Evolutionary conservation across 2,329 filamentous ascomycete species (phyloP).

Genomic region (Achaetomium macrosporum): DNA sequence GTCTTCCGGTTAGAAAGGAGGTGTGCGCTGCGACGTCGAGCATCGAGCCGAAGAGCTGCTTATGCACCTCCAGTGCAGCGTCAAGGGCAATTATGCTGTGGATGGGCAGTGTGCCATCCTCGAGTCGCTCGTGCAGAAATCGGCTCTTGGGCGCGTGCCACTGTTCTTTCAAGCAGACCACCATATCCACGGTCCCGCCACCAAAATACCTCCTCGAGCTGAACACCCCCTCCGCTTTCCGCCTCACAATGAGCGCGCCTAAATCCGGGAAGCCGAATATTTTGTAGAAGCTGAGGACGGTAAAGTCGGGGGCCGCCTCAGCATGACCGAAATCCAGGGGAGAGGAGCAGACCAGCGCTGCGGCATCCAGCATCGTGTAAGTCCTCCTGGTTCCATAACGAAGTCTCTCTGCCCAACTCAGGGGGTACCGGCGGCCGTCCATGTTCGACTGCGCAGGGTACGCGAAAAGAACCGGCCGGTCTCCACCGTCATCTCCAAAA

Average conservation of each 20-base stretch:
- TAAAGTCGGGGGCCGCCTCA: slow-evolving; percentile 69
- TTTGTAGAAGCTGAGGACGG: slow-evolving; percentile 85
- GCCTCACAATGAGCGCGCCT: slow-evolving; percentile 76
- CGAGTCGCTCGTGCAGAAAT: slow-evolving; percentile 71
- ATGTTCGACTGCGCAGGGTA: slow-evolving; percentile 93
- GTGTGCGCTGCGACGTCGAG: slow-evolving; percentile 65
- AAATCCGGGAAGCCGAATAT: slow-evolving; percentile 97
- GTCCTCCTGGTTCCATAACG: slow-evolving; percentile 28
- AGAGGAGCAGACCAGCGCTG: slow-evolving; percentile 72
- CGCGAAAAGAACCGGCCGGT: slow-evolving; percentile 53
- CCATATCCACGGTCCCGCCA: slow-evolving; percentile 89
- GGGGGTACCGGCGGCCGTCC: slow-evolving; percentile 70
- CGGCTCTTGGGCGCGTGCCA: slow-evolving; percentile 76
- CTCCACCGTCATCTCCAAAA: slow-evolving; percentile 26
- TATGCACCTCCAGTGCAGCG: slow-evolving; percentile 64
- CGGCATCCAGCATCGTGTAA: slow-evolving; percentile 77
- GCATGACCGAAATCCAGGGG: slow-evolving; percentile 63
- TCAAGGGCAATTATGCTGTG: slow-evolving; percentile 84
- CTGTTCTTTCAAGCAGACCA: slow-evolving; percentile 66
- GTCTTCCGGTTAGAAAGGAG: slow-evolving; percentile 51
- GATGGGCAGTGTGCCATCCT: slow-evolving; percentile 87
- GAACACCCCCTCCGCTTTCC: slow-evolving; percentile 59
- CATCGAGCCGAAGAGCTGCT: slow-evolving; percentile 66
- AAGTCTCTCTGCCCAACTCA: slow-evolving; percentile 30
- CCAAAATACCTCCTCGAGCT: slow-evolving; percentile 75